Base-by-base conservation (phyloP, 805 yeast species). In the Ogataea populi-albae region DNA sequence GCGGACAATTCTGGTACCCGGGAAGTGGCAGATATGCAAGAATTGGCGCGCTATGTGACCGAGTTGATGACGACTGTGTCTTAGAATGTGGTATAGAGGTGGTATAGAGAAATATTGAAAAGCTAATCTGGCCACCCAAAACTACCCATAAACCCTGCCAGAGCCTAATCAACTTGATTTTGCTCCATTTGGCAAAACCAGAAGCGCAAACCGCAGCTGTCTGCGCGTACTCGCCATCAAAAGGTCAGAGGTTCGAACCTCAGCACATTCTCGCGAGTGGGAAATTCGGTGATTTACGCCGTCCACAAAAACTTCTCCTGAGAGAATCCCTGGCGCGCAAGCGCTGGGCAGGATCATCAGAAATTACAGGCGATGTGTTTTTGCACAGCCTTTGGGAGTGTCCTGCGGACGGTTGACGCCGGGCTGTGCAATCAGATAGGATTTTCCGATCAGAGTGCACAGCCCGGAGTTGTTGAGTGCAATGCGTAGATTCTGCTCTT, bases 291-390 rank as follows among this genome's bases (percentile, higher is more conserved):
- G 66, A 59, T 49, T 41, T 47, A 37, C 61, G 41, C 58, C 52
- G 41, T 55, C 54, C 48, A 32, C 25, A 14, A 37, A 34, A 43
- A 38, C 33, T 55, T 51, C 63, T 58, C 64, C 34, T 55, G 63
- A 57, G 64, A 58, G 63, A 49, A 37, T 49, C 65, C 63, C 33
- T 14, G 52, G 64, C 64, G 66, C 50, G 64, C 34, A 57, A 57
- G 50, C 65, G 66, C 64, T 61, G 65, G 63, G 63, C 53, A 50
- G 38, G 38, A 58, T 60, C 65, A 61, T 59, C 56, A 61, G 61
- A 55, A 56, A 61, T 44, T 45, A 34, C 41, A 35, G 35, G 36
- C 30, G 21, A 29, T 17, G n/a, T 15, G 40, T 30, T 29, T 22
- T 30, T 28, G 38, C 25, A 35, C 37, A 25, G 25, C 22, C 36